These are phyloP conservation scores for Elaeagnus macrophylla DNA, from an alignment of 306 rosid species.

Conservation along the genomic window DNA sequence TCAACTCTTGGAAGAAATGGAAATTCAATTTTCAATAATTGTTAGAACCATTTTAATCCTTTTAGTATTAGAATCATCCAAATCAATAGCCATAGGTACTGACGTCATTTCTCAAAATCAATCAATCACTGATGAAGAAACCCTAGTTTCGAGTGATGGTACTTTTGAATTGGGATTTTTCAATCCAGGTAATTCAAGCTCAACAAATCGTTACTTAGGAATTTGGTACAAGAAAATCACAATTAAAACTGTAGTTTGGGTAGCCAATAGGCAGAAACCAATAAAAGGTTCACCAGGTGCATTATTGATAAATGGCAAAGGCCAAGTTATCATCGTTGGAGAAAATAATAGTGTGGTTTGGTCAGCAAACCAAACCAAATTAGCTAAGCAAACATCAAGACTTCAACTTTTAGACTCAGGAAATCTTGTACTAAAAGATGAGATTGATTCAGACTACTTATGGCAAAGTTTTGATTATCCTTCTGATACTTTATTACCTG, in stretches of 20 bases:
- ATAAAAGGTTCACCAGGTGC: conserved; percentile 5
- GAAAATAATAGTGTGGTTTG: conserved; percentile 6
- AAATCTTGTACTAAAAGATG: conserved; percentile 15
- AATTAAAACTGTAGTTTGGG: conserved; percentile 7
- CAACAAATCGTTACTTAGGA: conserved; percentile 11
- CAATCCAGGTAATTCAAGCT: conserved; percentile 1
- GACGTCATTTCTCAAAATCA: conserved; percentile 3
- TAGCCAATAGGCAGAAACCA: conserved; percentile 13
- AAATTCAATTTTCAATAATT: neutral
- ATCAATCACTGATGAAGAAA: conserved; percentile 9
- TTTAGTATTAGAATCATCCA: too few species aligned
- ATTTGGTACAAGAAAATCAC: conserved; percentile 18
- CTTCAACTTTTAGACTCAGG: conserved; percentile 12
- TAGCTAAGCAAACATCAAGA: neutral
- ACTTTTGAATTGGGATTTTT: conserved; percentile 15
- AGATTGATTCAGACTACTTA: neutral
- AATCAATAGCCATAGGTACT: neutral
- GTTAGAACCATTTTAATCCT: neutral
- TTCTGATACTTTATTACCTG: conserved; percentile 9
- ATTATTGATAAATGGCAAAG: neutral
- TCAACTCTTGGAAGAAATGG: neutral
- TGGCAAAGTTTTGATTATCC: conserved; percentile 22
- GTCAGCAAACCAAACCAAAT: conserved; percentile 9
- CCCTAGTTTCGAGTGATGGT: conserved; percentile 14
- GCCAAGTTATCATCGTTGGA: conserved; percentile 7